Percentiles rank a stretch among this genome's conserved stretches.
phyloP scores from a whole-genome alignment of 257 asterid species.

The Ophiorrhiza pumila region DNA sequence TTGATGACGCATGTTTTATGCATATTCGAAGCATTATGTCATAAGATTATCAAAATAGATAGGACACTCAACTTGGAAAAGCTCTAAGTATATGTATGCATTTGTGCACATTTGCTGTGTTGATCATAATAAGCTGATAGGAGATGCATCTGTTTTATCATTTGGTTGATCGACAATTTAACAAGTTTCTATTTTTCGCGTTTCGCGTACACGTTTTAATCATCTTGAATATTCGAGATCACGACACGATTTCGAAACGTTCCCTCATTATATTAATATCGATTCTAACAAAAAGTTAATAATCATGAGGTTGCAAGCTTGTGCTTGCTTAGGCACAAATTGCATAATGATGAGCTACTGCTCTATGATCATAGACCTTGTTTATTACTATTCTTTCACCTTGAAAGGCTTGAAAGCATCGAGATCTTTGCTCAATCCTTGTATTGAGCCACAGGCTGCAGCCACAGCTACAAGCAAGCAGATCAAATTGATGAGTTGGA shows the following conservation, averaged over 20 bases:
- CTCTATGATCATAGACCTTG: not conserved
- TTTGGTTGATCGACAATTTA: too few relatives aligned
- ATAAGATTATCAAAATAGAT: too few relatives aligned
- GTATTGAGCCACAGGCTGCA: slow-evolving; percentile 55
- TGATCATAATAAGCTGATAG: not conserved
- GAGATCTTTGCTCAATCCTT: slow-evolving; percentile 39
- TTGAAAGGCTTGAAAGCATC: slow-evolving; percentile 34
- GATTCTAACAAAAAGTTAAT: not conserved
- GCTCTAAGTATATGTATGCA: too few relatives aligned
- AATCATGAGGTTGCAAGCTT: not conserved
- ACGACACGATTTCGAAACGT: not conserved
- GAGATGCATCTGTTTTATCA: not conserved
- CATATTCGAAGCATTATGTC: too few relatives aligned
- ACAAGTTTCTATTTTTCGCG: not conserved
- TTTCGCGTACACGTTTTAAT: not conserved
- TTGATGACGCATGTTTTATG: too few relatives aligned
- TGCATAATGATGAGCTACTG: not conserved
- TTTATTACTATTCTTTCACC: slow-evolving; percentile 9
- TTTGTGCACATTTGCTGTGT: not conserved
- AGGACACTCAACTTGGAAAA: too few relatives aligned
- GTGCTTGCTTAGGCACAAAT: not conserved
- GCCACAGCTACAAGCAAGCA: slow-evolving; percentile 51
- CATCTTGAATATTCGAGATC: not conserved
- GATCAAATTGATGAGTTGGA: slow-evolving; percentile 37
- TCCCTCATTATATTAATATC: not conserved